Evolutionary conservation across 1,284 basidiomycete genomes (phyloP), one percentile per base, ranked within the genome.

Genomic region (Coriolopsis trogii): DNA sequence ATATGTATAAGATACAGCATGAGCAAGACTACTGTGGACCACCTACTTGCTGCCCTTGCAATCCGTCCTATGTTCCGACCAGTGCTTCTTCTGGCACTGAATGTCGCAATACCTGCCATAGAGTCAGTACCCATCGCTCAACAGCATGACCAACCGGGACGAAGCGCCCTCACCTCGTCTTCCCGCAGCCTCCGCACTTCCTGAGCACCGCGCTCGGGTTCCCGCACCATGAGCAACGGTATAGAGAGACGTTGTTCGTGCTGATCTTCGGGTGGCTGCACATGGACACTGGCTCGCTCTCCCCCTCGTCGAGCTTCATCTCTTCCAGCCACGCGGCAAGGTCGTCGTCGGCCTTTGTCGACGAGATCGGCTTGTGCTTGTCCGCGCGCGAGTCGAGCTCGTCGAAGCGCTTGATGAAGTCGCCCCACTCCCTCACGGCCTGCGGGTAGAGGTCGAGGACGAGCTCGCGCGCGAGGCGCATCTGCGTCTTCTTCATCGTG

Each of bases 201-300:
- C 73, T 73, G 36, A 84, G 60, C 5, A 71, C 70, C 2, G 81
- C 81, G 31, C 80, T 82, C 12, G 80, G 79, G 53, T 82, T 84
- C 7, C 76, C 71, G 56, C 83, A 85, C 73, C 75, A 80, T 21
- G 81, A 80, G 57, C 82, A 85, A 26, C 73, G 65, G 63, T 81
- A 83, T 21, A 85, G 63, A 31, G 64, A 67, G 16, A 81, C 75
- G 18, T 70, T 64, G 47, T 77, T 77, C 16, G 64, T 67, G 36
- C 71, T 75, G 58, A 80, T 68, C 58, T 68, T 74, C 9, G 73
- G 70, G 41, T 74, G 73, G 3, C 68, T 63, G 34, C 70, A 68
- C 48, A 53, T 57, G 26, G 58, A 50, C 20, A 60, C 63, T 12
- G 52, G 37, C 16, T 43, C 51, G 15, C 50, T 54, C 29, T 70